Conservation (phyloP, 306 rosid genomes). For the Mimosa pudica region DNA sequence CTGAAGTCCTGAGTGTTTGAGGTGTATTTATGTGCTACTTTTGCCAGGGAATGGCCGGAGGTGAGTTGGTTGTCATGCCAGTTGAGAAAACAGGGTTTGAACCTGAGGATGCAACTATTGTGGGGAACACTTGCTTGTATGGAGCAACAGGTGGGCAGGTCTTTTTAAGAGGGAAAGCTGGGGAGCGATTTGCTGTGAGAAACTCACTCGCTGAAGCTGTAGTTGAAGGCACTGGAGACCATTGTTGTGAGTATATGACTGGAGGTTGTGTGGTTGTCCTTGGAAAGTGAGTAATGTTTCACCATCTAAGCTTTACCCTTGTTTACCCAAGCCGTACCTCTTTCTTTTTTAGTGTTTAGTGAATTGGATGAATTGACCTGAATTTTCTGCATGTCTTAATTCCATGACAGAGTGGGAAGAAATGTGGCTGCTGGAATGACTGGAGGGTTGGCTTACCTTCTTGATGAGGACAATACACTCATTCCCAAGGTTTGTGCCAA, state of each 20-base stretch:
- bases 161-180: conserved; percentile 93
- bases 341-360: conserved; percentile 8
- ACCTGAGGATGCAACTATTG: conserved; percentile 96
- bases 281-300: conserved; percentile 82
- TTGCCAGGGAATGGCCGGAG: conserved; percentile 93
- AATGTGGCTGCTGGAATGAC: conserved; percentile 99
- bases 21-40: conserved; percentile 37
- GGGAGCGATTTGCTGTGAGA: conserved; percentile 97
- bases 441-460: conserved; percentile 95
- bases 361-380: conserved; percentile 24
- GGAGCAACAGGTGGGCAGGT: conserved; percentile 99
- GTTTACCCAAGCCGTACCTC: conserved; percentile 1
- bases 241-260: conserved; percentile 97
- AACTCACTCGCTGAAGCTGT: conserved; percentile 97
- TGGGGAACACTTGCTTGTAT: conserved; percentile 96
- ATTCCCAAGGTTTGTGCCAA: conserved; percentile 78
- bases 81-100: conserved; percentile 76
- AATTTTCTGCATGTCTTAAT: conserved; percentile 29
- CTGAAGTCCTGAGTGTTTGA: neutral
- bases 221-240: conserved; percentile 98
- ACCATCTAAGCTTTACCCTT: conserved; percentile 21
- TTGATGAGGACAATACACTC: conserved; percentile 83
- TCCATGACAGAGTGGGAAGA: conserved; percentile 90
- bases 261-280: conserved; percentile 94
- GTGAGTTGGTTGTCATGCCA: conserved; percentile 90